Base-by-base conservation (phyloP, 2,329 filamentous ascomycete genomes). In the Dactylellina drechsleri region DNA sequence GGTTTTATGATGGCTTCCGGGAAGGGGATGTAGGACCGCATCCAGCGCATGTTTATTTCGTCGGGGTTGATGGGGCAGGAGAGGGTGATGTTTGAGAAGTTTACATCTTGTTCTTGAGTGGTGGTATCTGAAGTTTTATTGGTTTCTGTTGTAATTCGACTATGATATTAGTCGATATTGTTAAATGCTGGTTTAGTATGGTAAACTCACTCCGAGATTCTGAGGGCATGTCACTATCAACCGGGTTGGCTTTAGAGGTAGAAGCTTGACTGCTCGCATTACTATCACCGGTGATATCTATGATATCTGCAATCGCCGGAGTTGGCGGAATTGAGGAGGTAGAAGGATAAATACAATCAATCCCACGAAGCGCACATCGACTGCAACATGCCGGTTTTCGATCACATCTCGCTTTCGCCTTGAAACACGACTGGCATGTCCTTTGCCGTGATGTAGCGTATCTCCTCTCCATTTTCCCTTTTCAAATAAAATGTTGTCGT, bases 1-100 rank as follows among this genome's bases (percentile, higher is more conserved):
- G 80, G 62, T 68, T 86, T 86, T 36, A 81, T 66, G 2, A 77
- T 80, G 57, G 86, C 84, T 1, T 82, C 83, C 0, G 83, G 82
- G 0, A 83, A 68, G 0, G 85, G 84, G 4, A 86, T 82, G 41
- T 83, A 85, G 1, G 82, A 79, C 36, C 85, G 82, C 26, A 86
- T 78, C 85, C 85, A 86, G 10, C 85, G 84, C 47, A 84, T 85
- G 12, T 81, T 82, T 57, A 86, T 85, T 15, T 82, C 82, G 23
- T 85, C 82, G 0, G 82, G 82, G 54, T 85, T 82, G 75, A 86
- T 85, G 1, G 83, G 83, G 66, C 84, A 85, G 0, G 82, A 68
- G 5, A 86, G 81, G 12, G 83, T 80, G 1, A 82, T 66, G 12
- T 64, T 43, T 4, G 80, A 78, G 60, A 84, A 84, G 54, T 83